Evolutionary conservation across 305 asterid species (phyloP), one percentile per base, ranked within the genome.

Genomic region (Withania somnifera): DNA sequence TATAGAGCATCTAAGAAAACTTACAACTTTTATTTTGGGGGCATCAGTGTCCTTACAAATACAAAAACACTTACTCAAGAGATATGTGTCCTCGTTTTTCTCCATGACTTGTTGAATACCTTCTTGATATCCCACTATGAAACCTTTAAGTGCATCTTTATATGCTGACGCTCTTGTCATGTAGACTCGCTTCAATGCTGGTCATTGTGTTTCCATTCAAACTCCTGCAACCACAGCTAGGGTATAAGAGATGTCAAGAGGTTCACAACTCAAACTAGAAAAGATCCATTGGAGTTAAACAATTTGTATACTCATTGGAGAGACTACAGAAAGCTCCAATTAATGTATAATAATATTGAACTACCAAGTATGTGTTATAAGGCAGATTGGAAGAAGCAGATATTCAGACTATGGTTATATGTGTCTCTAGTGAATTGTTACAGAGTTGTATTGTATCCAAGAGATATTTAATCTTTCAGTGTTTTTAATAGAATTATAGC

Each of bases 191-290:
- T 45, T 57, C 34, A 71, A 80, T 51, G 97, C 96, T 7, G 97
- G 98, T 87, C 88, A 86, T 60, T 91, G 88, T 1, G 91, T 93
- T 89, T 93, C 98, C 95, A 89, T 91, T 77, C 97, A 97, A 20
- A 98, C 99, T 81, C 91, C 84, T 68, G 98, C 97, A 88, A 97
- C 99, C 87, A 90, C 89, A 83, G 94, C 98, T 95, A 60, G 53
- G 56, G 2, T 40, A 38, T 11, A 68, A 40, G 38, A 71, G 53
- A 71, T 71, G 78, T 9, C 78, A 71, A n/a, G 36, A 22, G 20
- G 36, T 7, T 42, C 56, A 71, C 8, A 45, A 71, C 57, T 45
- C 78, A 45, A 71, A 45, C 57, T 71, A 71, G 57, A 71, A 71
- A 42, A 45, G 78, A 42, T 45, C 1, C 6, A 68, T 40, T 0